phyloP scores from a whole-genome alignment of 78 protist species.

The Dictyostelium purpureum region DNA sequence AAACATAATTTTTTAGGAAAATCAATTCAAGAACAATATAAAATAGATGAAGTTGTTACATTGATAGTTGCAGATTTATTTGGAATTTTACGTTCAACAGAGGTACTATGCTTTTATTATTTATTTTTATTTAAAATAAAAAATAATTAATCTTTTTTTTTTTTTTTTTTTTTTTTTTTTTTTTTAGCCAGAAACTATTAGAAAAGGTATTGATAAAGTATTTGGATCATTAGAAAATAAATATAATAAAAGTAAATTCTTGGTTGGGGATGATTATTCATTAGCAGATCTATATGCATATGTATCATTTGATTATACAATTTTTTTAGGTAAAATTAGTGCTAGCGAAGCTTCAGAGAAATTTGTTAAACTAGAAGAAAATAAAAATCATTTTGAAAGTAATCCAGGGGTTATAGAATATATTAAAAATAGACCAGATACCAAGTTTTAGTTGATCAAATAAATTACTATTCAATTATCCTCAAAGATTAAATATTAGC shows the following conservation, averaged over 20 bases:
- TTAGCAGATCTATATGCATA: background rate
- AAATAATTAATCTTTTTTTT: background rate
- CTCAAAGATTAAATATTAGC: no score
- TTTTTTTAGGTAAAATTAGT: background rate
- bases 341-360: background rate
- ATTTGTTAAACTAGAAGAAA: background rate
- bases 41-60: background rate
- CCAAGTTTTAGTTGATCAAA: constrained; percentile 48
- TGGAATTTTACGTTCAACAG: no score
- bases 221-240: background rate
- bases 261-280: background rate
- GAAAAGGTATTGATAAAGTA: background rate
- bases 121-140: background rate
- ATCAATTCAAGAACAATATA: background rate
- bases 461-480: no score
- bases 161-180: no score
- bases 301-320: background rate
- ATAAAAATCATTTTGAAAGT: background rate
- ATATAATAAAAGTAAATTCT: background rate
- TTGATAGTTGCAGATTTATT: no score
- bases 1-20: constrained; percentile 3
- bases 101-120: background rate
- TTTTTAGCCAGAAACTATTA: background rate
- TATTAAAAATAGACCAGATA: constrained; percentile 32
- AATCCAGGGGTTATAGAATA: constrained; percentile 11